Conservation (phyloP, 169 alveolate species). For the Eimeria acervulina region DNA sequence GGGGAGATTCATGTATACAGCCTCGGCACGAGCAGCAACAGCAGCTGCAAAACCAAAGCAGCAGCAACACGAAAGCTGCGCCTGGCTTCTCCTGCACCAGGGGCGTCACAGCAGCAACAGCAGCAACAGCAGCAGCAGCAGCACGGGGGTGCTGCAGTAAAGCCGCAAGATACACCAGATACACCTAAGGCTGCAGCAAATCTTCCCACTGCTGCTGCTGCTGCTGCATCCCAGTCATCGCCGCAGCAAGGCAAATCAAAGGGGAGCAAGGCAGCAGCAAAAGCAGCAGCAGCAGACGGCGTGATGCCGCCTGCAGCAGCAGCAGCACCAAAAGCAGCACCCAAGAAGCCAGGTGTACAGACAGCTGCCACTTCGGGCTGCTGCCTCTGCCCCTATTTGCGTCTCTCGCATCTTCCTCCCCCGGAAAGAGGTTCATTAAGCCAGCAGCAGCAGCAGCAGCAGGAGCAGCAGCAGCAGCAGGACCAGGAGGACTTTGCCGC, state of each 20-base stretch:
- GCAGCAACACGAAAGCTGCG: background rate
- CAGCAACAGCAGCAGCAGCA: constrained; percentile 33
- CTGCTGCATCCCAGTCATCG: background rate
- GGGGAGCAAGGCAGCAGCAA: constrained; percentile 63
- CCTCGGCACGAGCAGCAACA: too few species aligned
- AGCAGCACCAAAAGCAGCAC: constrained; percentile 22
- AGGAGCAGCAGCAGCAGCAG: constrained; percentile 44
- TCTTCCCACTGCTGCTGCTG: constrained; percentile 7
- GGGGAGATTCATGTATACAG: constrained; percentile 20
- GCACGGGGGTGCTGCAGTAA: constrained; percentile 21
- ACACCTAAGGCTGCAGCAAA: constrained; percentile 5
- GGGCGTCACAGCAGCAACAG: constrained; percentile 13
- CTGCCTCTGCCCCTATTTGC: constrained; percentile 56
- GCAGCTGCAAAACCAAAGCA: constrained; percentile 10
- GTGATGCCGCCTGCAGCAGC: background rate
- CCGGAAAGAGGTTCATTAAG: background rate
- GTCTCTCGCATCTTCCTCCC: constrained; percentile 54
- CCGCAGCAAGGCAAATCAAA: constrained; percentile 15
- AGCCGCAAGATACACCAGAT: background rate
- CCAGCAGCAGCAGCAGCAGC: constrained; percentile 51
- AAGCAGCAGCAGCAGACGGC: constrained; percentile 37
- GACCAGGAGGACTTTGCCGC: background rate
- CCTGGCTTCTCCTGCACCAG: constrained; percentile 4
- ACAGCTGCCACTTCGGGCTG: background rate
- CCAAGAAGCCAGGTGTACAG: background rate